Evolutionary conservation across 1,139 yeast genomes (phyloP), one percentile per base, ranked within the genome.

Genomic region (Geotrichum reessii): DNA sequence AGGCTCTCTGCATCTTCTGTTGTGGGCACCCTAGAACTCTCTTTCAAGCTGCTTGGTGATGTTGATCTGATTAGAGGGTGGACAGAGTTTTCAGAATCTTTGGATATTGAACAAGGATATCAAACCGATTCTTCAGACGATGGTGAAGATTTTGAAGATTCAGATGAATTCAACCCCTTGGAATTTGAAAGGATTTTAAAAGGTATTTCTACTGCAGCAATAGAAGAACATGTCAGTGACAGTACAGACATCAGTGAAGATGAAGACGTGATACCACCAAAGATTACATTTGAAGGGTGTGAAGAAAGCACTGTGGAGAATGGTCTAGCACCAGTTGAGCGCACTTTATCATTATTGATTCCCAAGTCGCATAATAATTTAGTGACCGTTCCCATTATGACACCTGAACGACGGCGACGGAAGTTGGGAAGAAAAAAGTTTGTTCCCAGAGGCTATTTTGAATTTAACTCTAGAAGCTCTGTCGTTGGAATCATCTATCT

Each of bases 401-500:
- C 19, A 24, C 3, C 11, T 12, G 49, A 52, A 50, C 48, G 33
- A 56, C 37, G 47, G 21, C 31, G 53, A n/a, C 49, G 55, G 22
- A 52, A 42, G 22, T 37, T 37, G n/a, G 21, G 52, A 21, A 52
- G 24, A 14, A 54, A 53, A 28, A 24, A 19, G 8, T 47, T 21
- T 14, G 52, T 54, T 28, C 59, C 55, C 5, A 37, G 50, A n/a
- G 53, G 65, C 9, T 64, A 65, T 22, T 73, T 66, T 60, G 71
- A 74, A 54, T 69, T 76, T 55, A 67, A 67, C 47, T 77, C 65
- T 19, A 74, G 75, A 58, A 70, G 83, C 21, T 75, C 77, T 27
- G 83, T 85, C 1, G 71, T 76, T 25, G 98, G 98, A 0, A 87
- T 92, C 12, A 74, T 87, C 7, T 88, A 87, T 66, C 70, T 92